A percentile compares a stretch with the other conserved stretches of the same genome.
phyloP scores from a whole-genome alignment of 176 grass and related monocot species.

The Zoysia japonica region DNA sequence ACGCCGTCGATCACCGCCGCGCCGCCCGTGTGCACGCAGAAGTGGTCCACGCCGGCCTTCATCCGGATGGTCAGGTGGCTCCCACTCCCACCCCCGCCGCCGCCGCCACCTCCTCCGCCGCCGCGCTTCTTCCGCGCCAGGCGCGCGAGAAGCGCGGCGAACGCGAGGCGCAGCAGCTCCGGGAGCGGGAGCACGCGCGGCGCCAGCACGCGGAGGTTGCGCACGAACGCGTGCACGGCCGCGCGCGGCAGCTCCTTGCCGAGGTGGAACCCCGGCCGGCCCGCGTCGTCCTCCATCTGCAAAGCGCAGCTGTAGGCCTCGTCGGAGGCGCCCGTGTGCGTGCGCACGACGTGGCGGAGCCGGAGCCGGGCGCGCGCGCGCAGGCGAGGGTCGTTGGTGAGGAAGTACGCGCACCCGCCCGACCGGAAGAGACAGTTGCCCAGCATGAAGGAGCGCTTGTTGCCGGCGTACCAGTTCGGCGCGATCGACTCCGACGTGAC shows the following conservation, averaged over 20 bases:
- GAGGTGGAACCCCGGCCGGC: slow-evolving; percentile 69
- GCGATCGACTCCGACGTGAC: slow-evolving; percentile 89
- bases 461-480: slow-evolving; percentile 92
- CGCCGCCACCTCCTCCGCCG: too few species aligned
- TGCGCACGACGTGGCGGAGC: slow-evolving; percentile 70
- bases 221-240: slow-evolving; percentile 67
- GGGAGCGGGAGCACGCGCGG: slow-evolving; percentile 63
- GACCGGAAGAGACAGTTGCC: slow-evolving; percentile 97
- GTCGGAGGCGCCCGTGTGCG: slow-evolving; percentile 75
- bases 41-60: slow-evolving; percentile 74
- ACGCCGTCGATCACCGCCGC: slow-evolving; percentile 82
- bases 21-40: slow-evolving; percentile 86
- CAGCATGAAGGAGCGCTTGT: slow-evolving; percentile 78
- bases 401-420: slow-evolving; percentile 90
- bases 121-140: not conserved
- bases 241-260: slow-evolving; percentile 80
- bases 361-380: slow-evolving; percentile 51
- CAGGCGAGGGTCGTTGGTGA: slow-evolving; percentile 55
- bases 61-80: slow-evolving; percentile 46
- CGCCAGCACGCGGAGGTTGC: slow-evolving; percentile 69
- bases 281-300: slow-evolving; percentile 82
- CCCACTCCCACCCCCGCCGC: not conserved
- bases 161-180: slow-evolving; percentile 56
- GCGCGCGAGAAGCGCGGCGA: slow-evolving; percentile 25
- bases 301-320: slow-evolving; percentile 78